Percentiles rank a stretch among this genome's conserved stretches.
phyloP scores from a whole-genome alignment of 2,329 filamentous ascomycete genomes.

The Spiromastix sp. region DNA sequence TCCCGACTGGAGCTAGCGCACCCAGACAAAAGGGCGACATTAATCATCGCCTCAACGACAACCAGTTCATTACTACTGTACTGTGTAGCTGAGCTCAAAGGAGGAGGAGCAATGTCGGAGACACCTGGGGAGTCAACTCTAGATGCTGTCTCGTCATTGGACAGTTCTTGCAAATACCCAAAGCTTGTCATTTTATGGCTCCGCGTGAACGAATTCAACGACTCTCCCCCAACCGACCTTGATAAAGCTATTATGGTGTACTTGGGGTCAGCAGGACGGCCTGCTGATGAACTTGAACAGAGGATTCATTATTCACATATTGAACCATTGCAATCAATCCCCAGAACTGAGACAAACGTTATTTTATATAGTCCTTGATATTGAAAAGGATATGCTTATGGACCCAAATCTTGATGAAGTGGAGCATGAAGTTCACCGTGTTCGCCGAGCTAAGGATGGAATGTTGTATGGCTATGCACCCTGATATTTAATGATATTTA shows the following conservation, averaged over 20 bases:
- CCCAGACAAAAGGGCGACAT: too few relatives aligned
- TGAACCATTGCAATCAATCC: conserved; percentile 5
- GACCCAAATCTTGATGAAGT: conserved; percentile 4
- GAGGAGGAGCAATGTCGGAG: not conserved
- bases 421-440: conserved; percentile 8
- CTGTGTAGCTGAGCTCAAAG: too few relatives aligned
- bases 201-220: conserved; percentile 5
- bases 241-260: conserved; percentile 7
- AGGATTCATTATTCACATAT: conserved; percentile 8
- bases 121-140: conserved; percentile 1
- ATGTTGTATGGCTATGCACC: conserved; percentile 7
- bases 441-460: conserved; percentile 4
- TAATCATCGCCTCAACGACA: too few relatives aligned
- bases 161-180: not conserved
- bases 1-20: too few relatives aligned
- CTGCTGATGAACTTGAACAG: conserved; percentile 4
- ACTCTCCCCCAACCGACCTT: conserved; percentile 3
- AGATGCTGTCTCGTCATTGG: not conserved
- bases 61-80: too few relatives aligned
- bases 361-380: conserved; percentile 8
- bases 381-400: conserved; percentile 7
- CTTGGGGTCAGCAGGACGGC: conserved; percentile 4
- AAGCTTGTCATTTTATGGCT: conserved; percentile 6
- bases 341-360: conserved; percentile 6
- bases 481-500: not conserved